Conservation (phyloP, 768 basidiomycete species). For the Paxillus ammoniavirescens region DNA sequence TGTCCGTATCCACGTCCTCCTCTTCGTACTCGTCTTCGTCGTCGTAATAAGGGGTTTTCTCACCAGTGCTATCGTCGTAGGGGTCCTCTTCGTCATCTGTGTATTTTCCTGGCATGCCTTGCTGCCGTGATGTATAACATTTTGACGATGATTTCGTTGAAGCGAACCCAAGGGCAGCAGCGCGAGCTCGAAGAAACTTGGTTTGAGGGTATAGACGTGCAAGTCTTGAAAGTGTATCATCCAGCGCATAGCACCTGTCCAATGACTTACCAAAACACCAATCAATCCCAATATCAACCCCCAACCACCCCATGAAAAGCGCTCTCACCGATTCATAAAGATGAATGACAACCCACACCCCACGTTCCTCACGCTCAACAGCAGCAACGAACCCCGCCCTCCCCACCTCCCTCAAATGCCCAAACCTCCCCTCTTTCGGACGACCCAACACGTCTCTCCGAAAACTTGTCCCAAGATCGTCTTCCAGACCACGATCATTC, state of each 20-base stretch:
- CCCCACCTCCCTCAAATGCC: conserved; percentile 81
- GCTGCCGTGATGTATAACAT: conserved; percentile 6
- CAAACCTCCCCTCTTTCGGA: conserved; percentile 57
- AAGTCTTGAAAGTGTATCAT: conserved; percentile 63
- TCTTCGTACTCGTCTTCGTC: conserved; percentile 50
- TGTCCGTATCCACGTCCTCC: conserved; percentile 70
- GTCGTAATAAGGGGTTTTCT: conserved; percentile 29
- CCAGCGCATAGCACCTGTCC: conserved; percentile 70
- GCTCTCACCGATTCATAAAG: conserved; percentile 73
- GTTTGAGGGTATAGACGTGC: conserved; percentile 69
- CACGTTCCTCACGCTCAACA: conserved; percentile 67
- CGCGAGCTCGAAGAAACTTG: conserved; percentile 83
- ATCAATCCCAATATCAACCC: conserved; percentile 2
- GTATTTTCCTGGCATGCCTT: conserved; percentile 31
- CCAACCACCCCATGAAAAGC: background rate
- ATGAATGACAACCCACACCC: conserved; percentile 83
- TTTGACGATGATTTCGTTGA: conserved; percentile 29
- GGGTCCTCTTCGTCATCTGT: conserved; percentile 44
- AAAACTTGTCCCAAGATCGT: conserved; percentile 11
- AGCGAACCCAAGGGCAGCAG: conserved; percentile 73
- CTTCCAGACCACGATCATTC: conserved; percentile 31
- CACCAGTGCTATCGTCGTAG: conserved; percentile 37
- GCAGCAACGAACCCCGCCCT: conserved; percentile 68
- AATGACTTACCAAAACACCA: conserved; percentile 48
- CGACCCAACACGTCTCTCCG: conserved; percentile 46